A percentile compares a stretch with the other conserved stretches of the same genome.
These are phyloP conservation scores for Colletotrichum cereale DNA, from an alignment of 2,329 filamentous ascomycete species.

Conservation along the genomic window DNA sequence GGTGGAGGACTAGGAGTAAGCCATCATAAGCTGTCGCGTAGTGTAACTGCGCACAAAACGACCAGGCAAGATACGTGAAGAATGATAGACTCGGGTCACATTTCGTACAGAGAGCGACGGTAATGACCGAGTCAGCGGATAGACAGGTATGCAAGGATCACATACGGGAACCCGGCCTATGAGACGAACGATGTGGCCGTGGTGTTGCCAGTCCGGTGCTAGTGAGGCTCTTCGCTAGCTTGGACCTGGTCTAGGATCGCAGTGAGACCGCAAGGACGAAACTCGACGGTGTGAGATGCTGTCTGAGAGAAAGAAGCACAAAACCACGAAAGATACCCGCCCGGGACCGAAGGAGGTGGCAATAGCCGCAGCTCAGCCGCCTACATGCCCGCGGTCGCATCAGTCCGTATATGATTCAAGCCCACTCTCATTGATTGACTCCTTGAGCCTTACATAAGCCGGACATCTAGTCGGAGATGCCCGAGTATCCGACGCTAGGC, in stretches of 20 bases:
- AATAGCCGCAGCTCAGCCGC: background rate
- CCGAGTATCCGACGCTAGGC: conserved; percentile 30
- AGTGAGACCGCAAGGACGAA: conserved; percentile 16
- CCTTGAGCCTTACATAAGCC: conserved; percentile 3
- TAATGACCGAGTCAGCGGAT: background rate
- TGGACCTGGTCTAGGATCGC: conserved; percentile 9
- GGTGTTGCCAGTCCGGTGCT: conserved; percentile 23
- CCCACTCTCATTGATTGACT: background rate
- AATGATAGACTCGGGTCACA: background rate
- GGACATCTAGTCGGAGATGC: background rate
- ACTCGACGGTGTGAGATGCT: conserved; percentile 14
- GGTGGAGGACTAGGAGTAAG: background rate
- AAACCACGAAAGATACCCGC: conserved; percentile 18
- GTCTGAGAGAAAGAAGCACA: conserved; percentile 14
- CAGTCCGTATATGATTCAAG: background rate
- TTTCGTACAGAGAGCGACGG: background rate
- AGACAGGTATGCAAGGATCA: background rate
- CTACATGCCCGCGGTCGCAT: background rate
- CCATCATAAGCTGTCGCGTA: background rate
- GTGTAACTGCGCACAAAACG: conserved; percentile 1
- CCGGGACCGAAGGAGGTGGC: conserved; percentile 32
- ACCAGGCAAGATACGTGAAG: conserved; percentile 4
- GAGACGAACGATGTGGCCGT: conserved; percentile 25
- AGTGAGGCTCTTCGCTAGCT: conserved; percentile 35
- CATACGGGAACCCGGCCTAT: background rate